Percentiles rank a stretch among this genome's conserved stretches.
Conservation (phyloP, 306 rosid species). For the Benincasa hispida region DNA sequence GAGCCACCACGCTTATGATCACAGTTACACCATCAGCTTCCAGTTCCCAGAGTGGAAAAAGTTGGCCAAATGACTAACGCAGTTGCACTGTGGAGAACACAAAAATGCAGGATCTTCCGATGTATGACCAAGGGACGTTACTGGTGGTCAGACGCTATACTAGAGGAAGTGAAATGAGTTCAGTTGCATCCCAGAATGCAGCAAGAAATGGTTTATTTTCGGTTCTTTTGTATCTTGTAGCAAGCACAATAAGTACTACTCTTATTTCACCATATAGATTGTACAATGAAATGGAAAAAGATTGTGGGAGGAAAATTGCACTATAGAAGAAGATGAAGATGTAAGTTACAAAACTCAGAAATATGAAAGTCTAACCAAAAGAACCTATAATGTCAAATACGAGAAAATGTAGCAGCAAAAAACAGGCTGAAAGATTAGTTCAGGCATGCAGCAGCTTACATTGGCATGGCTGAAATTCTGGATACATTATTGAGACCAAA, state of each 20-base stretch:
- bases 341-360: neutral
- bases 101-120: neutral
- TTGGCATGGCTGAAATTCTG: constrained; percentile 32
- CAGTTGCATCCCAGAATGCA: neutral
- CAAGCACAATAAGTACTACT: neutral
- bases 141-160: neutral
- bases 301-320: neutral
- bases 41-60: neutral
- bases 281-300: neutral
- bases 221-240: neutral
- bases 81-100: neutral
- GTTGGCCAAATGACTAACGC: neutral
- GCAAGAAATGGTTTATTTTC: neutral
- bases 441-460: constrained; percentile 39
- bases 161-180: neutral
- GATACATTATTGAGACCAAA: neutral
- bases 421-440: constrained; percentile 22
- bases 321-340: neutral
- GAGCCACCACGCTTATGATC: neutral
- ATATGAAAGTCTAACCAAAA: neutral
- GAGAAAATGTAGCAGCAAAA: constrained; percentile 21
- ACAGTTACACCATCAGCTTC: neutral
- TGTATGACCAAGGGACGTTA: neutral
- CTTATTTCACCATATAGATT: neutral
- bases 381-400: neutral